Evolutionary conservation across 164 flowering plant species (phyloP).

Genomic region (Stephania japonica): DNA sequence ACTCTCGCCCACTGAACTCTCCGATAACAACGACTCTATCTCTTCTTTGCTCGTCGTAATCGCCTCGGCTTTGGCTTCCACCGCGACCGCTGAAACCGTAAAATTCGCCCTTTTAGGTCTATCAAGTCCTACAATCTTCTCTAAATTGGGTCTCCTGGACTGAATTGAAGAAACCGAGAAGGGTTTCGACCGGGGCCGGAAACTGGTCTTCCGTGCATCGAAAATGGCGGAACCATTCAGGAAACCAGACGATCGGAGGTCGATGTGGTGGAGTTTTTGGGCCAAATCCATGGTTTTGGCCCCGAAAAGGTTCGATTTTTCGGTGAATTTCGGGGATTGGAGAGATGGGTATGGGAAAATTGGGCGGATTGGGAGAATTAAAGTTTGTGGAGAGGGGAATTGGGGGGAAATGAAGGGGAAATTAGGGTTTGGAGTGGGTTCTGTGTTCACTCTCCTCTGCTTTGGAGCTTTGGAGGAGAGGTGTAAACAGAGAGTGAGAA

Average conservation of each 20-base stretch:
- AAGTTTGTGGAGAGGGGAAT: background rate
- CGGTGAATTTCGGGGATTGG: background rate
- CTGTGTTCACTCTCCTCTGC: background rate
- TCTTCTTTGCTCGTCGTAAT: conserved; percentile 37
- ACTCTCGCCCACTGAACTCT: conserved; percentile 17
- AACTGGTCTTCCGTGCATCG: conserved; percentile 26
- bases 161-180: conserved; percentile 18
- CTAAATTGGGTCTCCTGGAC: conserved; percentile 9
- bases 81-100: conserved; percentile 28
- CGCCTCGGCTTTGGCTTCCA: conserved; percentile 39
- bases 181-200: conserved; percentile 20
- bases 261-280: conserved; percentile 35
- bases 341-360: background rate
- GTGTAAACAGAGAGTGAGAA: background rate
- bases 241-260: conserved; percentile 44
- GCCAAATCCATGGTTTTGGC: conserved; percentile 39
- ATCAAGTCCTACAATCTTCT: conserved; percentile 14
- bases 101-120: conserved; percentile 15
- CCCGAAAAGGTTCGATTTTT: background rate
- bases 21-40: conserved; percentile 65
- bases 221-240: conserved; percentile 32
- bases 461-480: background rate
- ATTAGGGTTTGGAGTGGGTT: background rate
- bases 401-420: background rate
- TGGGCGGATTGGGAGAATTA: background rate